Evolutionary conservation across 768 basidiomycete genomes (phyloP).

Genomic region (Boletus edulis): DNA sequence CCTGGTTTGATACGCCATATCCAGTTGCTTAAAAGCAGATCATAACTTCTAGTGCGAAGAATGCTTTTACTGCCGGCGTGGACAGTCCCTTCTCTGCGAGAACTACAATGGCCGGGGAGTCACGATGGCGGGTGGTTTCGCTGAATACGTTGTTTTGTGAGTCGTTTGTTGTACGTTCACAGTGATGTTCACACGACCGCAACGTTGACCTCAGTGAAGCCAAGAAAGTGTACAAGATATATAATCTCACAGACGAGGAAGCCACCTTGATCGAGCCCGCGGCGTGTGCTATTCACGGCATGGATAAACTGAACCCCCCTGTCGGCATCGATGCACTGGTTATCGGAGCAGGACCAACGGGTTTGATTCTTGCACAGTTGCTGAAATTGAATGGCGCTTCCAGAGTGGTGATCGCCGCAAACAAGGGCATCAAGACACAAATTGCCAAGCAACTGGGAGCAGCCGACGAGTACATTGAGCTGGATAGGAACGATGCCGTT

Average conservation of each 20-base stretch:
- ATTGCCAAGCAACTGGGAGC: slow-evolving; percentile 74
- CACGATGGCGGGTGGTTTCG: slow-evolving; percentile 78
- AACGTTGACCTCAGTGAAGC: slow-evolving; percentile 41
- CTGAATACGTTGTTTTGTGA: slow-evolving; percentile 81
- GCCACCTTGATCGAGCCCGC: slow-evolving; percentile 84
- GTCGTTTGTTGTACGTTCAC: slow-evolving; percentile 18
- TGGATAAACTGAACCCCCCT: slow-evolving; percentile 76
- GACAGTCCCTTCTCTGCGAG: slow-evolving; percentile 75
- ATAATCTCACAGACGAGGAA: slow-evolving; percentile 82
- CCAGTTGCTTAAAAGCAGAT: not conserved
- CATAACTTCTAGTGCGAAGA: slow-evolving; percentile 55
- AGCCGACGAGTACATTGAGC: slow-evolving; percentile 79
- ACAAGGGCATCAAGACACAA: slow-evolving; percentile 85
- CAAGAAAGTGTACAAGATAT: slow-evolving; percentile 77
- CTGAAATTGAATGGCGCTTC: slow-evolving; percentile 82
- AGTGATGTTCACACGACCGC: not conserved
- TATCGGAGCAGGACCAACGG: slow-evolving; percentile 83
- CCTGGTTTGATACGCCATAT: not conserved
- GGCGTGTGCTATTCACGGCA: slow-evolving; percentile 84
- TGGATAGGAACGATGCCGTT: slow-evolving; percentile 67
- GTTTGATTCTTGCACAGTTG: slow-evolving; percentile 81
- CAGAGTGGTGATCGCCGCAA: slow-evolving; percentile 76
- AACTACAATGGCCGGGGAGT: slow-evolving; percentile 77
- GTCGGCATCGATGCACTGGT: slow-evolving; percentile 80
- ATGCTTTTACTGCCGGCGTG: slow-evolving; percentile 84